Percentiles rank a stretch among this genome's conserved stretches.
Evolutionary conservation across 2,329 filamentous ascomycete species (phyloP).

Genomic region (Scedosporium apiospermum): DNA sequence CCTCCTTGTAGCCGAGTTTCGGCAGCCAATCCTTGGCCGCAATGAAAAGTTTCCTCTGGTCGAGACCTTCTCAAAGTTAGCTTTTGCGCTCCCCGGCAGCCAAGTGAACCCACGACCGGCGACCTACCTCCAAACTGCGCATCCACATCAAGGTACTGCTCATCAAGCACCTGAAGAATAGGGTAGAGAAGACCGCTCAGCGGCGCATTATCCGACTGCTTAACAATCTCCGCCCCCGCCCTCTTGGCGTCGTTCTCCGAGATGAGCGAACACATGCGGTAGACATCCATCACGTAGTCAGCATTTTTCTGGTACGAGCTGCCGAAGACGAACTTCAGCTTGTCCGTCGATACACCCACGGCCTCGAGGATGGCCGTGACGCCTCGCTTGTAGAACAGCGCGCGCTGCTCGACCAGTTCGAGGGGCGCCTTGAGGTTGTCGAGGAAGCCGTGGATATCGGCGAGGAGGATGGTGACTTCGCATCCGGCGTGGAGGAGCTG

Average conservation of each 20-base stretch:
- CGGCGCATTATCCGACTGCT: slow-evolving; percentile 72
- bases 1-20: slow-evolving; percentile 72
- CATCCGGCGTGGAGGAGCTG: slow-evolving; percentile 80
- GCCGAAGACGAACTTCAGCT: slow-evolving; percentile 75
- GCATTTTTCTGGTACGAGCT: slow-evolving; percentile 67
- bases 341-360: slow-evolving; percentile 68
- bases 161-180: slow-evolving; percentile 74
- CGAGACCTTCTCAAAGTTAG: slow-evolving; percentile 33
- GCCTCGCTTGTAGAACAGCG: slow-evolving; percentile 70
- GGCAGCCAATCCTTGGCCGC: slow-evolving; percentile 78
- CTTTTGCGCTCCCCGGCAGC: not conserved
- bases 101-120: slow-evolving; percentile 17
- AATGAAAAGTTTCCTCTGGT: slow-evolving; percentile 84
- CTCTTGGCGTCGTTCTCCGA: slow-evolving; percentile 78
- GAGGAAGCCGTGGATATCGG: slow-evolving; percentile 67
- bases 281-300: slow-evolving; percentile 82
- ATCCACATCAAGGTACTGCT: slow-evolving; percentile 81
- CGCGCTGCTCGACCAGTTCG: slow-evolving; percentile 74
- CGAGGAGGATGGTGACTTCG: slow-evolving; percentile 69
- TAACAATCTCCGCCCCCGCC: slow-evolving; percentile 88
- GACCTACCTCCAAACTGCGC: slow-evolving; percentile 65
- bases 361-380: slow-evolving; percentile 69
- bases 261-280: slow-evolving; percentile 53
- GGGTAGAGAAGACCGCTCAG: slow-evolving; percentile 40
- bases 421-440: slow-evolving; percentile 81